Conservation (phyloP, 2,329 filamentous ascomycete genomes). For the Fusarium siculi region DNA sequence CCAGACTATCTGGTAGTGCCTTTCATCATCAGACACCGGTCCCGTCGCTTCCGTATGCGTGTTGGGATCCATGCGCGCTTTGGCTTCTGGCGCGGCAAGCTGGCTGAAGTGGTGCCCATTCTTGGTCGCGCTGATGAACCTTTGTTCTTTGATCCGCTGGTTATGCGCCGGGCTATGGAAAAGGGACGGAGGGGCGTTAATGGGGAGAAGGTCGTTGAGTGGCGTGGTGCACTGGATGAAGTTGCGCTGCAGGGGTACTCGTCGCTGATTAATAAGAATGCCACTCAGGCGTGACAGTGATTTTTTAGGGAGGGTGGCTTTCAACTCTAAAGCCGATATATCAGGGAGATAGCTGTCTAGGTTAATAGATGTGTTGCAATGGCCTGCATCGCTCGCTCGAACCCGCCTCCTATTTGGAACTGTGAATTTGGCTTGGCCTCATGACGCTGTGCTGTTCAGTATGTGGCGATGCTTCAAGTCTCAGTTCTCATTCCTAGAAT, state of each 20-base stretch:
- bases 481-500: slow-evolving; percentile 18
- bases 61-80: background rate
- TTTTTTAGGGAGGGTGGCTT: background rate
- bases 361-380: background rate
- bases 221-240: background rate
- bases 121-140: background rate
- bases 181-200: background rate
- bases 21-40: background rate
- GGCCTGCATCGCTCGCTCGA: background rate
- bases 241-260: background rate
- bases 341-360: background rate
- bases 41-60: background rate
- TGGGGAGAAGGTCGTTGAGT: background rate
- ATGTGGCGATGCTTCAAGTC: slow-evolving; percentile 27
- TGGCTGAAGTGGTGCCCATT: background rate
- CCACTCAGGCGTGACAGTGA: background rate
- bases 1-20: background rate
- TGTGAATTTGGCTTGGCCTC: slow-evolving; percentile 27
- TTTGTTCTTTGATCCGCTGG: background rate
- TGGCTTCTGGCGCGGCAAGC: background rate
- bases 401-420: background rate
- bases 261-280: background rate
- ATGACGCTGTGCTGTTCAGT: slow-evolving; percentile 13
- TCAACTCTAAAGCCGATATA: background rate
- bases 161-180: background rate